Conservation (phyloP, 2,329 filamentous ascomycete genomes). For the Penicillium sp. region DNA sequence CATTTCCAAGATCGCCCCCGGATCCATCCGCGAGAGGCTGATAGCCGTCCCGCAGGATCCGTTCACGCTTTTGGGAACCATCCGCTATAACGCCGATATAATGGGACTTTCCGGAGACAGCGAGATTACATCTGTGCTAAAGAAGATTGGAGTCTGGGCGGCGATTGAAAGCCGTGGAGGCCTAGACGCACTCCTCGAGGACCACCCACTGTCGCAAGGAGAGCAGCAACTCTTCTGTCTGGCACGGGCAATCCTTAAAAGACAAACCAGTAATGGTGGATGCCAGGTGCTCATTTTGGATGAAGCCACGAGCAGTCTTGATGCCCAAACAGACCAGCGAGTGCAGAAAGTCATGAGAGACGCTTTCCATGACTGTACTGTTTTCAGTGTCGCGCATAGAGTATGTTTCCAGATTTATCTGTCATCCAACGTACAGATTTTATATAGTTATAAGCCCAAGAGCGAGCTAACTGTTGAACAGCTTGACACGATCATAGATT, state of each 20-base stretch:
- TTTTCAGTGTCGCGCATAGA: constrained; percentile 51
- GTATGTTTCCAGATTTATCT: constrained; percentile 27
- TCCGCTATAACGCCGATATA: constrained; percentile 48
- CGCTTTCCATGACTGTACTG: constrained; percentile 48
- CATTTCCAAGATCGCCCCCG: constrained; percentile 11
- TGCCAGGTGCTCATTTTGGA: constrained; percentile 24
- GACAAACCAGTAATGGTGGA: not conserved
- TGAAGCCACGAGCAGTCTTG: constrained; percentile 36
- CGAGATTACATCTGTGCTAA: constrained; percentile 33
- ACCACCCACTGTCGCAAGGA: constrained; percentile 42
- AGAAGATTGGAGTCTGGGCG: constrained; percentile 45
- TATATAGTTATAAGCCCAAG: not conserved
- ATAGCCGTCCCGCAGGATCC: constrained; percentile 26
- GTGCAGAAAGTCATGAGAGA: constrained; percentile 49
- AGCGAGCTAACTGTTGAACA: not conserved
- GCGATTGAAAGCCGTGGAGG: constrained; percentile 38
- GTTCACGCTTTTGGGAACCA: constrained; percentile 17
- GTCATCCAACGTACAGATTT: not conserved
- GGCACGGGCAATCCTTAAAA: constrained; percentile 42
- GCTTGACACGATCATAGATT: constrained; percentile 10
- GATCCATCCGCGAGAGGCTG: constrained; percentile 12
- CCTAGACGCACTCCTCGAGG: constrained; percentile 34
- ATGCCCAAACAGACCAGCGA: constrained; percentile 47
- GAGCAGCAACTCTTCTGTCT: constrained; percentile 50
- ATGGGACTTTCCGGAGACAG: not conserved